Evolutionary conservation across 108 stramenopile species (phyloP).

Genomic region (Seminavis robusta): DNA sequence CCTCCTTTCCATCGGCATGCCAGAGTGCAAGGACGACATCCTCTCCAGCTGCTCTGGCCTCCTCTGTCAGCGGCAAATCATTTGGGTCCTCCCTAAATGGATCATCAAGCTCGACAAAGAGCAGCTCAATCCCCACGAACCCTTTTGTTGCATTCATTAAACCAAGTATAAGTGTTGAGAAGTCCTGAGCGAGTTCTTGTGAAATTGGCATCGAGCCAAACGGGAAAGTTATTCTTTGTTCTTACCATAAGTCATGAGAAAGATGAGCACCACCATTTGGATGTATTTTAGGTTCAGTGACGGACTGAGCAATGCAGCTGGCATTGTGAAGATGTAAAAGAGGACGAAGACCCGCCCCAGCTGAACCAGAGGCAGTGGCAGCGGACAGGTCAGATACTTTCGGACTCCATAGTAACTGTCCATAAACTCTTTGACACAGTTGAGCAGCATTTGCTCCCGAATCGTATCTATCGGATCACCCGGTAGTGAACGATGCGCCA

Average conservation of each 20-base stretch:
- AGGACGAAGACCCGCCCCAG: constrained; percentile 32
- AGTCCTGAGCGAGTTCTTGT: no score
- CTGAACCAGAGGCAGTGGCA: constrained; percentile 39
- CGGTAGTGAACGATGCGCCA: no score
- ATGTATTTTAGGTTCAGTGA: no score
- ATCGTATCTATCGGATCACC: no score
- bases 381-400: constrained; percentile 33
- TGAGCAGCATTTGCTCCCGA: no score
- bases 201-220: not conserved
- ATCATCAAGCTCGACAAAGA: constrained; percentile 47
- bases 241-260: constrained; percentile 34
- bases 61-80: constrained; percentile 15
- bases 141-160: no score
- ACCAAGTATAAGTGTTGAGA: no score
- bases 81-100: constrained; percentile 48
- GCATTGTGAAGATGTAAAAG: constrained; percentile 34
- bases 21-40: constrained; percentile 16
- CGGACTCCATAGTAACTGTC: no score
- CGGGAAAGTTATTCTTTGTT: not conserved
- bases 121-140: constrained; percentile 27
- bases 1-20: constrained; percentile 30
- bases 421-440: no score
- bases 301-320: constrained; percentile 24
- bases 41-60: constrained; percentile 16
- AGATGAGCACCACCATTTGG: not conserved